Conservation (phyloP, 345 rosid species). For the Conringia planisiliqua region DNA sequence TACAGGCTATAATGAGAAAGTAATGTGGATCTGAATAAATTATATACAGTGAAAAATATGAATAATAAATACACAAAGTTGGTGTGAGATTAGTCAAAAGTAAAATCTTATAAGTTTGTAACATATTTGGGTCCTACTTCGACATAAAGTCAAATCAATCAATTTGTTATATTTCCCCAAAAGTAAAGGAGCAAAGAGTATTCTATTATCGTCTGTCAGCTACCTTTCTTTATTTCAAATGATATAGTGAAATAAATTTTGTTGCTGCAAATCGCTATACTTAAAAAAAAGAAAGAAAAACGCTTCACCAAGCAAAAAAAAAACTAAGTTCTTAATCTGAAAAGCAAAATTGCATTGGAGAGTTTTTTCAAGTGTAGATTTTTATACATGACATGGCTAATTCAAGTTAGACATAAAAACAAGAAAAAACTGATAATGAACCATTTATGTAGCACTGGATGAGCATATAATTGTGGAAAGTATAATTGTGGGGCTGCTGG, state of each 20-base stretch:
- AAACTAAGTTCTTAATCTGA: neutral
- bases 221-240: conserved; percentile 5
- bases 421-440: neutral
- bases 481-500: neutral
- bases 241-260: neutral
- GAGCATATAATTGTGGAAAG: neutral
- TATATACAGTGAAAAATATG: neutral
- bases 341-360: neutral
- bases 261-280: neutral
- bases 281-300: neutral
- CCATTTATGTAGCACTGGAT: neutral
- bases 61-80: conserved; percentile 24
- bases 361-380: neutral
- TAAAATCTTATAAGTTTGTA: conserved; percentile 14
- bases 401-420: neutral
- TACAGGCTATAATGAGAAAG: conserved; percentile 10
- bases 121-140: conserved; percentile 23
- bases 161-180: conserved; percentile 4
- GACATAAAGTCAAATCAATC: conserved; percentile 26
- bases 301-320: neutral
- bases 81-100: conserved; percentile 30
- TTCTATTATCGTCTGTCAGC: neutral
- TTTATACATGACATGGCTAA: neutral
- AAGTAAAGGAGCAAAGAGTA: conserved; percentile 23
- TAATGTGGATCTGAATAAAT: neutral